Conservation (phyloP, 768 basidiomycete genomes). For the Tremella mesenterica region DNA sequence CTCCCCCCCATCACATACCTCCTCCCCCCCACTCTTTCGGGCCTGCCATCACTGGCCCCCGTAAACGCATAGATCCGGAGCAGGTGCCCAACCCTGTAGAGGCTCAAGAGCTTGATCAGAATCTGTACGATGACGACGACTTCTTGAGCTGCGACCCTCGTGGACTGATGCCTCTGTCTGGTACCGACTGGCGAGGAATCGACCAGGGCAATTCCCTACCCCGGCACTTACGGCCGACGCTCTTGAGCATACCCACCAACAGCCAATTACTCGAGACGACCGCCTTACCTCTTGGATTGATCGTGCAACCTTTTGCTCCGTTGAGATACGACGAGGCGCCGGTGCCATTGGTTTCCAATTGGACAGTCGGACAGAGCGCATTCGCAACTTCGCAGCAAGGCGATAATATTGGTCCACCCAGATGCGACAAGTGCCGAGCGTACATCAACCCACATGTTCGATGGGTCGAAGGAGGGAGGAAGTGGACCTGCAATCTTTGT, state of each 20-base stretch:
- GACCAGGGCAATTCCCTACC: slow-evolving; percentile 96
- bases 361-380: slow-evolving; percentile 35
- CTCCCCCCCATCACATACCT: slow-evolving; percentile 49
- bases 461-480: slow-evolving; percentile 71
- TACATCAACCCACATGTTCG: slow-evolving; percentile 92
- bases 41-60: slow-evolving; percentile 52
- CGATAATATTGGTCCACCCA: slow-evolving; percentile 65
- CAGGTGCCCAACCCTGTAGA: slow-evolving; percentile 90
- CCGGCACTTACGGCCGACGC: slow-evolving; percentile 77
- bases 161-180: slow-evolving; percentile 66
- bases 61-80: slow-evolving; percentile 61
- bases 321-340: slow-evolving; percentile 61
- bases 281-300: slow-evolving; percentile 70
- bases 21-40: slow-evolving; percentile 66
- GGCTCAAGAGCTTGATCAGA: slow-evolving; percentile 66
- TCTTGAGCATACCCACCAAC: slow-evolving; percentile 77
- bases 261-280: slow-evolving; percentile 71
- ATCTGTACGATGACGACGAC: slow-evolving; percentile 62
- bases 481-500: slow-evolving; percentile 92
- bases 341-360: slow-evolving; percentile 62
- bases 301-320: slow-evolving; percentile 84
- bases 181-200: slow-evolving; percentile 75
- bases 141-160: slow-evolving; percentile 58
- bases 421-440: slow-evolving; percentile 73
- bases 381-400: slow-evolving; percentile 20